Base-by-base conservation (phyloP, 352 stramenopile genomes). In the Thalassiosira oceanica region DNA sequence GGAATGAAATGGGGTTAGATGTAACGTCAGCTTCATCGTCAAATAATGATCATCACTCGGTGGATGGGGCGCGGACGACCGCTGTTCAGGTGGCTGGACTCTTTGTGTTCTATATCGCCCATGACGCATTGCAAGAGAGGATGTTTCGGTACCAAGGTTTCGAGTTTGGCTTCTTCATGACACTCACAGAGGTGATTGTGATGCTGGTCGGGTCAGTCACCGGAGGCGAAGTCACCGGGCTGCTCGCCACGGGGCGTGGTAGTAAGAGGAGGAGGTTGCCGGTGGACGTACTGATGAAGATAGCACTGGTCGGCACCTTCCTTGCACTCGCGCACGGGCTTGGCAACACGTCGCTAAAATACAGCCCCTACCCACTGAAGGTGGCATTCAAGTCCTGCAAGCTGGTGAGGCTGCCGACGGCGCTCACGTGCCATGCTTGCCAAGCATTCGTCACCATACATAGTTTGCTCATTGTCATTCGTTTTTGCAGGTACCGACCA, bases 351-450 rank as follows among this genome's bases (percentile, higher is more conserved):
- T 66, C 72, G 2, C 61, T 81, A 18, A 51, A 63, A 18, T 76
- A 75, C 49, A 64, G 52, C 27, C 60, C 69, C 13, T 81, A 81
- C 52, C 72, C 72, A n/a, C 37, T 81, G 2, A 81, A 81, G 60
- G 72, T 81, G 20, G 72, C 72, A 51, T 78, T 81, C 56, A 81
- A 81, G 63, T 74, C 58, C 13, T 81, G 65, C 31, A 81, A 81
- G 44, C 39, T 81, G 5, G 72, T 81, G 1, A n/a, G n/a, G n/a
- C n/a, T n/a, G n/a, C n/a, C n/a, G n/a, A n/a, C n/a, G n/a, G n/a
- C n/a, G n/a, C n/a, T n/a, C n/a, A n/a, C n/a, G n/a, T n/a, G n/a
- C n/a, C n/a, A n/a, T n/a, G n/a, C n/a, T n/a, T n/a, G n/a, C n/a
- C n/a, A n/a, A n/a, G n/a, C n/a, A n/a, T n/a, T n/a, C n/a, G n/a